Base-by-base conservation (phyloP, 345 rosid genomes). In the Pistacia integerrima region DNA sequence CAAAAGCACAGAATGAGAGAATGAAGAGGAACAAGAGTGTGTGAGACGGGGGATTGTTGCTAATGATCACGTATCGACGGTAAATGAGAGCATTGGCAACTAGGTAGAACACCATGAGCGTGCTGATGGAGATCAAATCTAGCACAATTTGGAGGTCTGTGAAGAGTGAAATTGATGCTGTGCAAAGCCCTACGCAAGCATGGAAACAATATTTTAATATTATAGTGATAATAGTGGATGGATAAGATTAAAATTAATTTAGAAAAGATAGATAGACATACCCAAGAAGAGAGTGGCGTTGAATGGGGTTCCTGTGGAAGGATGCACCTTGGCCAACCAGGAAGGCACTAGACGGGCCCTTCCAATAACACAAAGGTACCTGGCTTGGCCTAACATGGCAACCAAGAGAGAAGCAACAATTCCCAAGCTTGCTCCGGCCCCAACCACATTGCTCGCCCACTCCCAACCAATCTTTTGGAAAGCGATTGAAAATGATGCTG, bases 341-440 rank as follows among this genome's bases (percentile, higher is more conserved):
- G 85, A 88, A 36, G 98, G 98, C 73, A 89, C 97, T 9, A 94
- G 83, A 72, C 93, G 78, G 35, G 97, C 92, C 87, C 98, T 89
- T 56, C 90, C 97, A 52, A 94, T 86, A 49, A 94, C 98, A 86
- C 98, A 94, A 33, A 94, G 94, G 84, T 94, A 92, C 81, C 98
- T 84, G n/a, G 98, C 93, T 83, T 94, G 98, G 33, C 97, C 98
- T 78, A 94, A 79, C 98, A 94, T 94, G 25, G 98, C 98, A 18
- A 94, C 98, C 85, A 94, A 76, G 2, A 94, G 91, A 28, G 98
- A 94, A 56, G 97, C 97, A 56, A 91, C 93, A n/a, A 93, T 94
- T 56, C 98, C 98, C 87, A 92, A 76, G 78, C 97, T 90, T 70
- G 98, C 98, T 72, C 98, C 98, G 9, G 90, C 97, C 59, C 97